A percentile compares a stretch with the other conserved stretches of the same genome.
Evolutionary conservation across 176 grass and related monocot genomes (phyloP).

Genomic region (Sorghum bicolor): DNA sequence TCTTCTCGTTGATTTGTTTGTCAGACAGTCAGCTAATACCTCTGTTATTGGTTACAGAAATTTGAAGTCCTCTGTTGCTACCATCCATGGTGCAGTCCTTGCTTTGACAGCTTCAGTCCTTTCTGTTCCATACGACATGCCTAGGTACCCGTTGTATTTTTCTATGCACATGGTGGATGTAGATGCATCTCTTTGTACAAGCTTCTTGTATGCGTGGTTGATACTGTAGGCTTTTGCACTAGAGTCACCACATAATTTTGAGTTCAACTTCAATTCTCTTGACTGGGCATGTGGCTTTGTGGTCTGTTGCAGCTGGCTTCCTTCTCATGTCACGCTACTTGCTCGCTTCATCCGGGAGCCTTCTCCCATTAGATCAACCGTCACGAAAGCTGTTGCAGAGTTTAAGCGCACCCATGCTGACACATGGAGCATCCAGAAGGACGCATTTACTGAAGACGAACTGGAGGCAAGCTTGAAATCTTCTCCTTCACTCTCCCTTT

Average conservation of each 20-base stretch:
- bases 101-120: conserved; percentile 88
- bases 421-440: conserved; percentile 93
- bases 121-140: conserved; percentile 97
- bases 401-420: conserved; percentile 93
- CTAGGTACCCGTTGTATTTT: conserved; percentile 50
- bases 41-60: conserved; percentile 43
- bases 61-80: conserved; percentile 53
- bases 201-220: background rate
- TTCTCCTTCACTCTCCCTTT: conserved; percentile 3
- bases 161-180: conserved; percentile 16
- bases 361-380: conserved; percentile 75
- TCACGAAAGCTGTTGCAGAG: conserved; percentile 93
- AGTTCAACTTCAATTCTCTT: background rate
- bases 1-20: background rate
- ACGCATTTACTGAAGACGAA: conserved; percentile 81
- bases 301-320: conserved; percentile 76
- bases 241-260: background rate
- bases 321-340: conserved; percentile 78
- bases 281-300: conserved; percentile 1
- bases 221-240: background rate
- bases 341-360: conserved; percentile 77
- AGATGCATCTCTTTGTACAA: background rate
- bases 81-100: conserved; percentile 85
- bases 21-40: background rate
- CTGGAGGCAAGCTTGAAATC: conserved; percentile 59